Conservation (phyloP, 2,329 filamentous ascomycete genomes). For the Colletotrichum tabaci region DNA sequence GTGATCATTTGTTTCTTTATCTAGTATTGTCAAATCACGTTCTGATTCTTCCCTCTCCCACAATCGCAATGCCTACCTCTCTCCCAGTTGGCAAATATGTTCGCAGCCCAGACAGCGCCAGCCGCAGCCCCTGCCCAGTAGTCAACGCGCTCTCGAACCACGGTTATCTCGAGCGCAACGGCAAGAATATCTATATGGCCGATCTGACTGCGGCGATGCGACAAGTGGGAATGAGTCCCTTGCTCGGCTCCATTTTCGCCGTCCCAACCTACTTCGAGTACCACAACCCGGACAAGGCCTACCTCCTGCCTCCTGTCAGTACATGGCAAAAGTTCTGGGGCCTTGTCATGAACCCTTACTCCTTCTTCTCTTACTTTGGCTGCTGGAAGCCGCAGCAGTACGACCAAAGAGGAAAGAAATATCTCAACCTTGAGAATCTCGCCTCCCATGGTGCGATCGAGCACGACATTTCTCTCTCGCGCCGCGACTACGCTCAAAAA, state of each 20-base stretch:
- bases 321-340: background rate
- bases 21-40: background rate
- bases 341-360: background rate
- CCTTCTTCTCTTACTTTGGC: constrained; percentile 1
- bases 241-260: background rate
- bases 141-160: constrained; percentile 62
- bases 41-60: background rate
- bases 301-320: background rate
- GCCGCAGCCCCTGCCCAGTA: constrained; percentile 55
- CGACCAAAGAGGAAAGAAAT: constrained; percentile 7
- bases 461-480: constrained; percentile 49
- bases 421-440: constrained; percentile 36
- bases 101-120: constrained; percentile 6
- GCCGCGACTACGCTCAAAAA: constrained; percentile 43
- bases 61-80: background rate
- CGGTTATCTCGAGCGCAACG: constrained; percentile 58
- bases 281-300: background rate
- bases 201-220: background rate
- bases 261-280: constrained; percentile 5
- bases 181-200: constrained; percentile 51
- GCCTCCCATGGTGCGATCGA: constrained; percentile 46
- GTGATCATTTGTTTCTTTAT: background rate
- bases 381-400: background rate
- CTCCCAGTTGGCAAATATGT: background rate
- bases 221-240: constrained; percentile 5